Conservation (phyloP, 257 asterid species). For the Fraxinus pennsylvanica region DNA sequence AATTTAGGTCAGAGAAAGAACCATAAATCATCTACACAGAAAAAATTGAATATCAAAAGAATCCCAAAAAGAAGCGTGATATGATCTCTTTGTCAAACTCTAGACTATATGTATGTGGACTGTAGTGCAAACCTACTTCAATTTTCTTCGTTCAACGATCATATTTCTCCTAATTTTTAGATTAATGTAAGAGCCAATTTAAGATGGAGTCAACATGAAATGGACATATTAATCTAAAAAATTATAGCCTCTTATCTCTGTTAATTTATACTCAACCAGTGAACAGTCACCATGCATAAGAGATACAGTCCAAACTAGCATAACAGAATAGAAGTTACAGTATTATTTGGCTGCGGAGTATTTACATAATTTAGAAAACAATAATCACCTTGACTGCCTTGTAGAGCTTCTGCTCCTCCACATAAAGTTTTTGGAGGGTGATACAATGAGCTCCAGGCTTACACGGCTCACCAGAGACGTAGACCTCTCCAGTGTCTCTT, state of each 20-base stretch:
- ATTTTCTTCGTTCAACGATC: not conserved
- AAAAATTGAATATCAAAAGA: not conserved
- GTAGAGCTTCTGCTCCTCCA: conserved; percentile 73
- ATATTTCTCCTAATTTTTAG: not conserved
- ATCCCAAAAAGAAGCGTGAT: not conserved
- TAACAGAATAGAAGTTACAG: too few species aligned
- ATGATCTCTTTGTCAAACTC: not conserved
- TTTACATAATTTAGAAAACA: conserved; percentile 10
- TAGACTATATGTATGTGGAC: not conserved
- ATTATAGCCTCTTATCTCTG: too few species aligned
- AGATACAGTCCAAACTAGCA: too few species aligned
- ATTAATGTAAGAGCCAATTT: not conserved
- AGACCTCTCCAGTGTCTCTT: conserved; percentile 37
- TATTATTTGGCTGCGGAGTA: not conserved
- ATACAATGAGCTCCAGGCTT: conserved; percentile 78
- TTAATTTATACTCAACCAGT: too few species aligned
- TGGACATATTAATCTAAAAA: not conserved
- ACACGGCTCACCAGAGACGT: conserved; percentile 61
- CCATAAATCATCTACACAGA: not conserved
- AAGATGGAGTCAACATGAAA: not conserved
- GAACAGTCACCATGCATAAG: too few species aligned
- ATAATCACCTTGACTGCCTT: conserved; percentile 71
- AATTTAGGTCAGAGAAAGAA: not conserved
- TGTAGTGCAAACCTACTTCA: not conserved
- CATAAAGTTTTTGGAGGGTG: conserved; percentile 68